Conservation (phyloP, 2,329 filamentous ascomycete species). For the Cercospora sp. region DNA sequence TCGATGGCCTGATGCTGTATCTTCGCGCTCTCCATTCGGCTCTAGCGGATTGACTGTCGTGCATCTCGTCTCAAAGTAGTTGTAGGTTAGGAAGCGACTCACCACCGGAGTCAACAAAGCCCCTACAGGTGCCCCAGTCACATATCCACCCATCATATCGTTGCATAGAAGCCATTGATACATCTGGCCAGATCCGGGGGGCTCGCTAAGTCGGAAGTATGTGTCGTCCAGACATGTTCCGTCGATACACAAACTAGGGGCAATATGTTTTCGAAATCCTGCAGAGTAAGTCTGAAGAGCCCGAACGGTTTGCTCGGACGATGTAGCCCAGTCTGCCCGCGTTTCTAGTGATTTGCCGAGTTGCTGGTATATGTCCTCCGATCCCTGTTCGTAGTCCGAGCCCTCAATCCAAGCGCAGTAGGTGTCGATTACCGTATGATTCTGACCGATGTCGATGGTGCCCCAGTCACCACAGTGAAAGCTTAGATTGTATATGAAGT, state of each 20-base stretch:
- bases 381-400: neutral
- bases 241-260: neutral
- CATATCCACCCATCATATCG: neutral
- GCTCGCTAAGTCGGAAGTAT: neutral
- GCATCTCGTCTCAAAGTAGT: constrained; percentile 4
- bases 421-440: neutral
- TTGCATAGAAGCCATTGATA: neutral
- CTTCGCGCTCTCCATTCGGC: neutral
- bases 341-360: neutral
- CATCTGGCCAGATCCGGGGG: neutral
- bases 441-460: neutral
- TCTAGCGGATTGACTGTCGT: neutral
- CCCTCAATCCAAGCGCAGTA: neutral
- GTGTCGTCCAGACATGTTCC: neutral
- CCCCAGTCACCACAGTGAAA: neutral
- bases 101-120: neutral
- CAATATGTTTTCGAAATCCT: neutral
- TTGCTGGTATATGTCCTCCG: neutral
- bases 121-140: neutral
- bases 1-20: constrained; percentile 42
- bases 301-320: neutral
- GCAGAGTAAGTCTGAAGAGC: neutral
- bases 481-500: neutral
- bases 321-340: neutral
- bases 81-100: neutral